Evolutionary conservation across 495 filamentous ascomycete genomes (phyloP).

Genomic region (Jackrogersella minutella): DNA sequence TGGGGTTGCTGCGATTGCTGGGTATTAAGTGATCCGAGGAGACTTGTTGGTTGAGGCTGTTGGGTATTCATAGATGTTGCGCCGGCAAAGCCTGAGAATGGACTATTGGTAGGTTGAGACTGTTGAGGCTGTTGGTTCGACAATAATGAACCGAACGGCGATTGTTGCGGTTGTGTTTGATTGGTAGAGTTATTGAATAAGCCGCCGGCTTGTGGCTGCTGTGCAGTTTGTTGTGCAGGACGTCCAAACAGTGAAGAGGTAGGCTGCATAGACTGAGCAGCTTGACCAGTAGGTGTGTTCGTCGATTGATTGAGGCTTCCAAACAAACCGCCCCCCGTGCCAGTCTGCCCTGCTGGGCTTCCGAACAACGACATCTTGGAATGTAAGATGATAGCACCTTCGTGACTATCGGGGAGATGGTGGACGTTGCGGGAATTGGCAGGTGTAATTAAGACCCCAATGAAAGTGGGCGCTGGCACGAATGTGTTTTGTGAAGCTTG

Average conservation of each 20-base stretch:
- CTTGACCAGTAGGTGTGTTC: slow-evolving; percentile 18
- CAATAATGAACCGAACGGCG: slow-evolving; percentile 14
- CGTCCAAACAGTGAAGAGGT: slow-evolving; percentile 15
- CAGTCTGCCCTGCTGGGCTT: slow-evolving; percentile 25
- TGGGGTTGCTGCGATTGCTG: slow-evolving; percentile 34
- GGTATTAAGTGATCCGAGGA: slow-evolving; percentile 19
- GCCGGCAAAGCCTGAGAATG: slow-evolving; percentile 6
- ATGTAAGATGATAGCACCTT: neutral
- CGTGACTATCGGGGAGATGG: neutral
- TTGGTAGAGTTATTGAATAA: neutral
- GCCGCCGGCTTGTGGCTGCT: neutral
- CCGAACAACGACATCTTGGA: slow-evolving; percentile 41
- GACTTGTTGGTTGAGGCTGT: slow-evolving; percentile 12
- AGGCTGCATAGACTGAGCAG: neutral
- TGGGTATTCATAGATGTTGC: slow-evolving; percentile 8
- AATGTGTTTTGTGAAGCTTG: neutral
- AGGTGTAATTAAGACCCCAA: slow-evolving; percentile 18
- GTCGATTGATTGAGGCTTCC: neutral
- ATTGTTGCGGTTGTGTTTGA: slow-evolving; percentile 1
- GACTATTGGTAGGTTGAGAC: slow-evolving; percentile 8
- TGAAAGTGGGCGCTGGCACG: neutral
- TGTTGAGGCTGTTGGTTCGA: slow-evolving; percentile 20
- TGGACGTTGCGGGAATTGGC: slow-evolving; percentile 24
- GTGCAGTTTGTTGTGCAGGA: slow-evolving; percentile 3
- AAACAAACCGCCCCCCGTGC: slow-evolving; percentile 19